Evolutionary conservation across 192 early-diverging fungal species (phyloP).

Genomic region (Linnemannia exigua): DNA sequence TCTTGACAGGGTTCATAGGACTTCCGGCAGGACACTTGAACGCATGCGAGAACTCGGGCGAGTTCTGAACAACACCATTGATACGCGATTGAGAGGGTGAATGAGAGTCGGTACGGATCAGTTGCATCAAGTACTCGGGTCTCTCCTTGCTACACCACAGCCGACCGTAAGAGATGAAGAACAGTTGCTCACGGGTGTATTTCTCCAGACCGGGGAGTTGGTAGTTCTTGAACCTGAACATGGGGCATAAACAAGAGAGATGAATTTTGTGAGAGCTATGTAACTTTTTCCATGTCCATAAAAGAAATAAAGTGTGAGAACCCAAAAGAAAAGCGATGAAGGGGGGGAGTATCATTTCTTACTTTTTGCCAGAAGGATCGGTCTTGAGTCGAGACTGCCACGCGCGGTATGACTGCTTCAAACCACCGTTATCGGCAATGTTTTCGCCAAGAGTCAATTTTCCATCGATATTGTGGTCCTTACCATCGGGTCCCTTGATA

Average conservation of each 20-base stretch:
- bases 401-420: constrained; percentile 56
- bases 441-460: constrained; percentile 70
- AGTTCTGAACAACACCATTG: constrained; percentile 75
- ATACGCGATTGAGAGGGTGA: constrained; percentile 72
- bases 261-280: neutral
- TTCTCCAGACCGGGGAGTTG: constrained; percentile 60
- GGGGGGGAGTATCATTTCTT: constrained; percentile 13
- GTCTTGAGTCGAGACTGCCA: constrained; percentile 42
- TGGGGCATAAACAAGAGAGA: neutral
- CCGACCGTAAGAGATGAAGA: constrained; percentile 75
- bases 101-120: constrained; percentile 64
- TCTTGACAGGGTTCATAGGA: constrained; percentile 74
- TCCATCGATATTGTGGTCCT: constrained; percentile 60
- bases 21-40: constrained; percentile 71
- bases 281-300: too few relatives aligned
- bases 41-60: constrained; percentile 70
- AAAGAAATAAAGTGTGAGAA: neutral
- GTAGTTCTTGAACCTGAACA: constrained; percentile 24
- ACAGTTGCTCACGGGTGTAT: constrained; percentile 70
- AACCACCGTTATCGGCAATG: constrained; percentile 76
- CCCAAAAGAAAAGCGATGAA: constrained; percentile 29
- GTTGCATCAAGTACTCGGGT: constrained; percentile 39
- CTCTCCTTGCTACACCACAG: constrained; percentile 68
- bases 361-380: constrained; percentile 26
- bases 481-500: constrained; percentile 46